Evolutionary conservation across 2,329 filamentous ascomycete genomes (phyloP), one percentile per base, ranked within the genome.

Genomic region (Fusarium luffae): DNA sequence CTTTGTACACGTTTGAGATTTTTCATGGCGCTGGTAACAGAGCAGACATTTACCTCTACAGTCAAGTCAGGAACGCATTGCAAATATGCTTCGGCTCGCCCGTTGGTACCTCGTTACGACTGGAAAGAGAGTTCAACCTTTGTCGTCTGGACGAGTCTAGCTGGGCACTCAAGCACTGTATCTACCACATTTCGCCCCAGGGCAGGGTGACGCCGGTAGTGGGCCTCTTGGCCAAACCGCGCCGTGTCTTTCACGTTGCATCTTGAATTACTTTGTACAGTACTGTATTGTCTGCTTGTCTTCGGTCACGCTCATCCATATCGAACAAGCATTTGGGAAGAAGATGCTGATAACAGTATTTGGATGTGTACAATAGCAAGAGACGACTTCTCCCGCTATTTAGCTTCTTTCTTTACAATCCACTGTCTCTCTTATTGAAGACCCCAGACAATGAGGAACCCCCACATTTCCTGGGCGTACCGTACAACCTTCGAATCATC

Each of bases 141-240:
- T 19, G 62, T 69, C 43, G 42, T 48, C 52, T 62, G 34, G 65
- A 51, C 32, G 48, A 56, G 68, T 66, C 68, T 59, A 58, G 51
- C 40, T 50, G 21, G 30, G 43, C 32, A 44, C 44, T 49, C 12
- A 30, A 30, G 28, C 12, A 30, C 28, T 30, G 44, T 42, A 25
- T 16, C 34, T 43, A 27, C 40, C 48, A 52, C 55, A 71, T 59
- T 66, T 69, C 59, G 59, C 59, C 54, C 63, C 54, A 59, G 63
- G 63, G 62, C 67, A 68, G 57, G 60, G 68, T 70, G 68, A 71
- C 68, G 59, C 59, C 46, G 68, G 19, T 54, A 55, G 68, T 71
- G 68, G 68, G 52, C 60, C 68, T 54, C 25, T 37, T 41, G 56
- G 64, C 70, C 69, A 74, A 71, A 65, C 68, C 54, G 73, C 56